Conservation (phyloP, 371 early-diverging fungal species). For the Funneliformis caledonium region DNA sequence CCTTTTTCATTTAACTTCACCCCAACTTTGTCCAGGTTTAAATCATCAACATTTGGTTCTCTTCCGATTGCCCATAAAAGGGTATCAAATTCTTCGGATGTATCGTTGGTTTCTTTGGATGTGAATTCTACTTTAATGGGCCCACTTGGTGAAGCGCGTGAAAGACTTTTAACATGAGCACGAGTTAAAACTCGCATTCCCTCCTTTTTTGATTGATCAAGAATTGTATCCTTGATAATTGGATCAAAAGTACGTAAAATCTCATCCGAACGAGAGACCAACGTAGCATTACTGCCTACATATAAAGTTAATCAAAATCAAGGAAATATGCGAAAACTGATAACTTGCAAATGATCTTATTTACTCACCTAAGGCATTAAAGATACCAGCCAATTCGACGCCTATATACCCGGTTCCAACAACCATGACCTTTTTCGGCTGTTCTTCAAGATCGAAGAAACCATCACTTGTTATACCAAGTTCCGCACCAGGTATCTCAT, state of each 20-base stretch:
- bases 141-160: constrained; percentile 44
- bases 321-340: not conserved
- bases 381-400: constrained; percentile 95
- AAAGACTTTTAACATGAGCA: constrained; percentile 56
- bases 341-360: not conserved
- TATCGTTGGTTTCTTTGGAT: constrained; percentile 47
- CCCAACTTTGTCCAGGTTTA: constrained; percentile 72
- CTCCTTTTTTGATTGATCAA: constrained; percentile 73
- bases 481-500: constrained; percentile 81
- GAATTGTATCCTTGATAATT: constrained; percentile 82
- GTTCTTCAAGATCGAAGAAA: constrained; percentile 91
- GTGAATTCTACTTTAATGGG: constrained; percentile 56
- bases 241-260: constrained; percentile 93
- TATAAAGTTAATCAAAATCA: too few relatives aligned
- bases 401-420: constrained; percentile 94
- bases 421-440: constrained; percentile 92
- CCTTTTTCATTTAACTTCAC: constrained; percentile 68
- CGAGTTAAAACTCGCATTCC: constrained; percentile 81
- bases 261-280: constrained; percentile 84
- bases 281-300: constrained; percentile 81
- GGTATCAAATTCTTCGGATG: constrained; percentile 62
- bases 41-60: constrained; percentile 68
- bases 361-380: constrained; percentile 68
- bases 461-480: constrained; percentile 91
- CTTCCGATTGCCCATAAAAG: constrained; percentile 93